These are phyloP conservation scores for Globisporangium abappressorium DNA, from an alignment of 352 stramenopile species.

Conservation along the genomic window DNA sequence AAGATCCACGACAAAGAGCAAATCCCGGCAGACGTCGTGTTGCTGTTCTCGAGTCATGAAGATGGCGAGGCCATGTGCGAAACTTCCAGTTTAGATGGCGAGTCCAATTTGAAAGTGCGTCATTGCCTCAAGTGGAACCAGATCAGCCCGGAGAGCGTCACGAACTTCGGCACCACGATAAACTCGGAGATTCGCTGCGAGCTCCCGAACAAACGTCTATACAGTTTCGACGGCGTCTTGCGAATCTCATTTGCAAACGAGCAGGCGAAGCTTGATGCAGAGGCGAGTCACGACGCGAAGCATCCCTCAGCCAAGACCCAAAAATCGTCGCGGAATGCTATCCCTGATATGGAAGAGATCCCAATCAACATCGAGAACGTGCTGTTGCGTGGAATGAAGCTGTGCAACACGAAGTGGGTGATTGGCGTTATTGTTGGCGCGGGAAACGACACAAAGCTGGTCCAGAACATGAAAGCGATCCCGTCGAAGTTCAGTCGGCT, in stretches of 20 bases:
- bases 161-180: constrained; percentile 53
- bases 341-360: constrained; percentile 48
- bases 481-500: constrained; percentile 85
- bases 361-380: constrained; percentile 81
- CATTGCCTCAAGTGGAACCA: constrained; percentile 61
- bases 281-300: not conserved
- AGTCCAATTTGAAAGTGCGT: constrained; percentile 81
- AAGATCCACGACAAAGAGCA: constrained; percentile 86
- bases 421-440: constrained; percentile 76
- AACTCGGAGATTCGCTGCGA: constrained; percentile 71
- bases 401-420: constrained; percentile 83
- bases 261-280: constrained; percentile 21
- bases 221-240: constrained; percentile 79
- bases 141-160: constrained; percentile 28
- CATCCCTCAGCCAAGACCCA: constrained; percentile 1
- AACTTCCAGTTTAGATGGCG: constrained; percentile 79
- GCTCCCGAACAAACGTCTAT: constrained; percentile 74
- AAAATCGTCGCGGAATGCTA: not conserved
- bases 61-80: constrained; percentile 74
- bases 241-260: constrained; percentile 32
- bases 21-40: constrained; percentile 90
- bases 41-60: constrained; percentile 83
- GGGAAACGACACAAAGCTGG: constrained; percentile 78
- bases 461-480: constrained; percentile 85
- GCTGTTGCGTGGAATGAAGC: constrained; percentile 73